phyloP scores from a whole-genome alignment of 2,329 filamentous ascomycete genomes.

The Fusarium buxicola region DNA sequence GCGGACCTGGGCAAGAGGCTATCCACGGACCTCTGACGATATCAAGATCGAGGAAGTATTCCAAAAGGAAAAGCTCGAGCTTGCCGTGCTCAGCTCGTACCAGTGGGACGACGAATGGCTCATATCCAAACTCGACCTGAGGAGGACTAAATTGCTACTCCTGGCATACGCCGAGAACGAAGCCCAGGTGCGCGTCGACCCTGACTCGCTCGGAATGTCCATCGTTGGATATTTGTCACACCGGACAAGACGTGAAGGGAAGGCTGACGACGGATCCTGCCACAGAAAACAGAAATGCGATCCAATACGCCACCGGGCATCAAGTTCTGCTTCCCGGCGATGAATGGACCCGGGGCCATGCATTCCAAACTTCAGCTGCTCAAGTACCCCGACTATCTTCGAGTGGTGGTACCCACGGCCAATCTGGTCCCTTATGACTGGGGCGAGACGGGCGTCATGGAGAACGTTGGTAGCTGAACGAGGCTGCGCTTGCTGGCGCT shows the following conservation, averaged over 20 bases:
- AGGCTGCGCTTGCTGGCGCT: conserved; percentile 24
- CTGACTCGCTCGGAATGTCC: conserved; percentile 15
- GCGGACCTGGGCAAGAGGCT: conserved; percentile 80
- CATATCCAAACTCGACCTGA: conserved; percentile 73
- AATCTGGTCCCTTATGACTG: conserved; percentile 90
- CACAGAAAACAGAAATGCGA: conserved; percentile 60
- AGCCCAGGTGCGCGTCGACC: conserved; percentile 58
- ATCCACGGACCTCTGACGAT: conserved; percentile 72
- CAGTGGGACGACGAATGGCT: conserved; percentile 88
- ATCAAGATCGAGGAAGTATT: conserved; percentile 91
- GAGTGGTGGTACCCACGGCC: conserved; percentile 87
- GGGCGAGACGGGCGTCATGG: conserved; percentile 86
- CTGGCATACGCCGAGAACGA: conserved; percentile 67
- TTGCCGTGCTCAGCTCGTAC: conserved; percentile 87
- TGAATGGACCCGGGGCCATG: conserved; percentile 82
- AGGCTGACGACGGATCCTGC: conserved; percentile 35
- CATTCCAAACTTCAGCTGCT: conserved; percentile 94
- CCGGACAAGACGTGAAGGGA: conserved; percentile 15
- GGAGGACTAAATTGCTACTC: conserved; percentile 71
- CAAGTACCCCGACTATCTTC: conserved; percentile 78
- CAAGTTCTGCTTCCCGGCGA: conserved; percentile 83
- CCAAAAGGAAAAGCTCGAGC: conserved; percentile 75
- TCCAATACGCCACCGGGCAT: conserved; percentile 65
- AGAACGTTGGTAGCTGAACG: conserved; percentile 71
- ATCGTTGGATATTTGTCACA: conserved; percentile 9